Conservation (phyloP, 495 filamentous ascomycete genomes). For the Hypoxylon lenormandii region DNA sequence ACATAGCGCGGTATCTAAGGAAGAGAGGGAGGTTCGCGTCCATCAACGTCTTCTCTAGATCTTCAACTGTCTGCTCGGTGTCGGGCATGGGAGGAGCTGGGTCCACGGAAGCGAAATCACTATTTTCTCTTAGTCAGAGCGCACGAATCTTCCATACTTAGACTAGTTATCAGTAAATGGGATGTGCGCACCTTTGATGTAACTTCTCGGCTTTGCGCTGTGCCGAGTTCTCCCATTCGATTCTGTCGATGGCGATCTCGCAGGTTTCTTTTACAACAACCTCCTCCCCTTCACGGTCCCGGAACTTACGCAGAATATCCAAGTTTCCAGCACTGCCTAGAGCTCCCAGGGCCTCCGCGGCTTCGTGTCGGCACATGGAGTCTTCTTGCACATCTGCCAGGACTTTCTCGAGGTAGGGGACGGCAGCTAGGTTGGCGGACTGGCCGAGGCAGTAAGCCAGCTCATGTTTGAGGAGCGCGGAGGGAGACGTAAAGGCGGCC, state of each 20-base stretch:
- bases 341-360: conserved; percentile 93
- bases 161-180: conserved; percentile 8
- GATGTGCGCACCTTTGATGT: conserved; percentile 73
- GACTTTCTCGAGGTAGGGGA: conserved; percentile 78
- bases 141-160: conserved; percentile 12
- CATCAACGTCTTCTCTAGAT: conserved; percentile 79
- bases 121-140: conserved; percentile 54
- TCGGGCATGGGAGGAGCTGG: conserved; percentile 88
- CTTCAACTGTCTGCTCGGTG: conserved; percentile 71
- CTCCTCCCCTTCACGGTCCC: conserved; percentile 76
- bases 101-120: conserved; percentile 94
- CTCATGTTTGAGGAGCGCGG: conserved; percentile 91
- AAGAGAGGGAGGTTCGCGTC: conserved; percentile 85
- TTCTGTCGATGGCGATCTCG: conserved; percentile 92
- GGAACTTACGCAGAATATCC: conserved; percentile 74
- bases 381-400: conserved; percentile 83
- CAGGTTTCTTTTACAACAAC: conserved; percentile 93
- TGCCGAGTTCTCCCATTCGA: conserved; percentile 89
- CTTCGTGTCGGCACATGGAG: conserved; percentile 95
- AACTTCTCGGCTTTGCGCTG: conserved; percentile 77
- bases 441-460: conserved; percentile 97
- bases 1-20: conserved; percentile 96
- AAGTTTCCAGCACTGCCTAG: conserved; percentile 79
- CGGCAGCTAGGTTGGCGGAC: conserved; percentile 77
- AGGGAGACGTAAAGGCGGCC: conserved; percentile 83